These are phyloP conservation scores for Annulohypoxylon bovei DNA, from an alignment of 495 filamentous ascomycete genomes.

Conservation along the genomic window DNA sequence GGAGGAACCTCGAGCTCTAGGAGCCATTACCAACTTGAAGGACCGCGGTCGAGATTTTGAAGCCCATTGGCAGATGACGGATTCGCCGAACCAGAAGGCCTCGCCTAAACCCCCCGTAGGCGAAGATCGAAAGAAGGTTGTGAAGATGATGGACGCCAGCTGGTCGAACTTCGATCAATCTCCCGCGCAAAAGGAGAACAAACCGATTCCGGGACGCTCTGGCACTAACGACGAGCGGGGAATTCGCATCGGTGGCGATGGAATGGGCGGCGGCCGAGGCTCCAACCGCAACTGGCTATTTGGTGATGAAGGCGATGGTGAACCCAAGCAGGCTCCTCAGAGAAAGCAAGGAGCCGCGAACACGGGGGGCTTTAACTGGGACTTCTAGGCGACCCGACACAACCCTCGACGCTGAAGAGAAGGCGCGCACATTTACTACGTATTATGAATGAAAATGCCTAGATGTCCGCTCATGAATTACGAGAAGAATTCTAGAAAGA, in stretches of 20 bases:
- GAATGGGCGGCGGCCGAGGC: conserved; percentile 77
- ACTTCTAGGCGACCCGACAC: conserved; percentile 58
- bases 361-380: conserved; percentile 61
- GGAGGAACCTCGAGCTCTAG: conserved; percentile 54
- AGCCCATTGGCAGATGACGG: conserved; percentile 73
- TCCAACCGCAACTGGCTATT: conserved; percentile 68
- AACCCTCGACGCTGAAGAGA: conserved; percentile 41
- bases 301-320: conserved; percentile 63
- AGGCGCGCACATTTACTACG: conserved; percentile 4
- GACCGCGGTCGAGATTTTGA: conserved; percentile 78
- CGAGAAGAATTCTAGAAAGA: conserved; percentile 41
- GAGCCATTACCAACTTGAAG: conserved; percentile 71
- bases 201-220: conserved; percentile 45
- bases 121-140: conserved; percentile 65
- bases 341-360: conserved; percentile 50
- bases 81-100: conserved; percentile 59
- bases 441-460: conserved; percentile 41
- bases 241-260: conserved; percentile 72
- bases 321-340: conserved; percentile 42
- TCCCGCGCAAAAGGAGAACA: conserved; percentile 63
- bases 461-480: conserved; percentile 48
- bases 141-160: conserved; percentile 74
- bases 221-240: conserved; percentile 50
- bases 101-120: conserved; percentile 46
- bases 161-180: conserved; percentile 72